phyloP scores from a whole-genome alignment of 2,329 filamentous ascomycete species.

The Colletotrichum brevisporum region DNA sequence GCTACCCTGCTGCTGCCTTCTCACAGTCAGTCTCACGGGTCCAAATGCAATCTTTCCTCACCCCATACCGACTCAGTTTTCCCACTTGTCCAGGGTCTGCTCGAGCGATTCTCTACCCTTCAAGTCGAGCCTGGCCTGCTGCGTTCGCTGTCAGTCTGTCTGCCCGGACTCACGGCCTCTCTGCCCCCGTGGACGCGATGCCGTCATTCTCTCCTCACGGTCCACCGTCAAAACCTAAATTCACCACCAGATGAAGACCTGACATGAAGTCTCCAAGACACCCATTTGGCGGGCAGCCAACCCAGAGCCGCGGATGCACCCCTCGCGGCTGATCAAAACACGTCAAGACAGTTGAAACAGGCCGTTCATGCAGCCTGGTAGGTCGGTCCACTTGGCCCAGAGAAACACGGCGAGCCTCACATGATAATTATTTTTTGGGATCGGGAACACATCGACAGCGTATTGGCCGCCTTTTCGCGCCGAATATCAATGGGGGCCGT shows the following conservation, averaged over 20 bases:
- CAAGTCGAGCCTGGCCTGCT: not conserved
- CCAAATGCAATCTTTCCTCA: conserved; percentile 12
- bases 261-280: not conserved
- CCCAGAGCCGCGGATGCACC: conserved; percentile 5
- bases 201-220: conserved; percentile 8
- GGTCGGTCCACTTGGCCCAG: not conserved
- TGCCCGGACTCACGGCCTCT: conserved; percentile 17
- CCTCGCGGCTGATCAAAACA: conserved; percentile 23
- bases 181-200: conserved; percentile 1
- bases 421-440: conserved; percentile 20
- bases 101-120: not conserved
- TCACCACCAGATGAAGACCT: not conserved
- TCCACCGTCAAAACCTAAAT: conserved; percentile 11
- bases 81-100: conserved; percentile 20
- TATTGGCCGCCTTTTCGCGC: not conserved
- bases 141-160: conserved; percentile 33
- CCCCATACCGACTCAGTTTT: conserved; percentile 3
- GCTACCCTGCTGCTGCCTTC: conserved; percentile 13
- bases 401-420: conserved; percentile 23
- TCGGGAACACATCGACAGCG: not conserved
- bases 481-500: not conserved
- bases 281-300: conserved; percentile 1
- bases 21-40: not conserved
- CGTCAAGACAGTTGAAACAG: conserved; percentile 30
- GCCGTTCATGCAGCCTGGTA: conserved; percentile 23